These are phyloP conservation scores for Hemileccinum impolitum DNA, from an alignment of 768 basidiomycete genomes.

Conservation along the genomic window DNA sequence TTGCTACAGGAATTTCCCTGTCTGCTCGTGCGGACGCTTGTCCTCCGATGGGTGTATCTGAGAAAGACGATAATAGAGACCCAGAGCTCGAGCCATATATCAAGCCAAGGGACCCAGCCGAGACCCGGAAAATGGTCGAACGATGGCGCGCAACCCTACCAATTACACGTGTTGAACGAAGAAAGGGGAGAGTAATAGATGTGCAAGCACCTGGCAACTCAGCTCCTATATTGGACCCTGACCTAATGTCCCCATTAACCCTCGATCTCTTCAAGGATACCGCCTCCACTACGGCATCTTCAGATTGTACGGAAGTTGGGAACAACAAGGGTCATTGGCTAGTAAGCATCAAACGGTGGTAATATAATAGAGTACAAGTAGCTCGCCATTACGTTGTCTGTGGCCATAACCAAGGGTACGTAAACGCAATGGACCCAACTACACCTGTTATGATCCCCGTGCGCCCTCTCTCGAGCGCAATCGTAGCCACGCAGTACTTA, in stretches of 20 bases:
- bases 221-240: constrained; percentile 4
- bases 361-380: background rate
- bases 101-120: constrained; percentile 21
- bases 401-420: too few relatives aligned
- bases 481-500: constrained; percentile 57
- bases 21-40: constrained; percentile 18
- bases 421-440: background rate
- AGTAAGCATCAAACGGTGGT: constrained; percentile 24
- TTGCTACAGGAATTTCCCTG: constrained; percentile 18
- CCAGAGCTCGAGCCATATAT: constrained; percentile 11
- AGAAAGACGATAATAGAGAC: constrained; percentile 16
- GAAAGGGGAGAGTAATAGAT: constrained; percentile 11
- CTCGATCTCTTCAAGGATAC: constrained; percentile 24
- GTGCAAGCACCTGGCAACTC: constrained; percentile 4
- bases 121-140: constrained; percentile 30
- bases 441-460: background rate
- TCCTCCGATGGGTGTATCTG: constrained; percentile 18
- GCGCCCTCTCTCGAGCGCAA: constrained; percentile 41
- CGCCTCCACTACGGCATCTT: constrained; percentile 27
- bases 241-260: constrained; percentile 18
- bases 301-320: constrained; percentile 31
- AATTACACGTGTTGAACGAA: constrained; percentile 4
- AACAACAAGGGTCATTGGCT: constrained; percentile 32
- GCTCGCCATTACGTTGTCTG: too few relatives aligned
- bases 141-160: constrained; percentile 31